Evolutionary conservation across 306 rosid genomes (phyloP), one percentile per base, ranked within the genome.

Genomic region (Trifolium pratense): DNA sequence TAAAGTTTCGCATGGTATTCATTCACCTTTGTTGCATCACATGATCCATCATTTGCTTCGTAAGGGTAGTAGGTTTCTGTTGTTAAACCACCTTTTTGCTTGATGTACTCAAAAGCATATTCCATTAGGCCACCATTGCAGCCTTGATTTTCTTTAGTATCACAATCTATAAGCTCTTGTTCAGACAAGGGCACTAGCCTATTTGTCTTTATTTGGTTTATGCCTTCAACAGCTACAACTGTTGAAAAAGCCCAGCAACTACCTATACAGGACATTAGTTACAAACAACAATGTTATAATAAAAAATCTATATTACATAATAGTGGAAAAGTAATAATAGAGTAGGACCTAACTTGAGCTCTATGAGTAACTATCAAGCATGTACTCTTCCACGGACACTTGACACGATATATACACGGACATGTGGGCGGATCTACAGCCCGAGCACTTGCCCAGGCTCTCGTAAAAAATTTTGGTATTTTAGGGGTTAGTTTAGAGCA

Each of bases 201-300:
- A 1, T 78, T 36, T 61, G 86, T 80, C 81, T 53, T 83, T 71
- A 86, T 81, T 72, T 86, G 84, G 79, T 86, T 86, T 51, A 86
- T 81, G 5, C 90, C 90, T 82, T 86, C 90, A 48, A 86, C 87
- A 3, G 90, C 86, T 36, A 60, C 90, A 43, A 83, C 74, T 0
- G 90, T 78, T 65, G 90, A 81, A 83, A 86, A 86, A 0, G 87
- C 90, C 90, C 90, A 86, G 18, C 90, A 86, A 31, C 90, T 86
- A 18, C 90, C 90, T 86, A 4, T 7, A 66, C 7, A 23, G 11
- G 49, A 74, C 65, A 74, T 51, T 48, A 29, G 32, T 29, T 25
- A 25, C 3, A 25, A 25, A 25, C 2, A 25, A 25, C 29, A 25
- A 25, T 25, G 29, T 25, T 25, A 25, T 25, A 21, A n/a, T n/a